These are phyloP conservation scores for Penicillium sp. DNA, from an alignment of 2,329 filamentous ascomycete genomes.

Conservation along the genomic window DNA sequence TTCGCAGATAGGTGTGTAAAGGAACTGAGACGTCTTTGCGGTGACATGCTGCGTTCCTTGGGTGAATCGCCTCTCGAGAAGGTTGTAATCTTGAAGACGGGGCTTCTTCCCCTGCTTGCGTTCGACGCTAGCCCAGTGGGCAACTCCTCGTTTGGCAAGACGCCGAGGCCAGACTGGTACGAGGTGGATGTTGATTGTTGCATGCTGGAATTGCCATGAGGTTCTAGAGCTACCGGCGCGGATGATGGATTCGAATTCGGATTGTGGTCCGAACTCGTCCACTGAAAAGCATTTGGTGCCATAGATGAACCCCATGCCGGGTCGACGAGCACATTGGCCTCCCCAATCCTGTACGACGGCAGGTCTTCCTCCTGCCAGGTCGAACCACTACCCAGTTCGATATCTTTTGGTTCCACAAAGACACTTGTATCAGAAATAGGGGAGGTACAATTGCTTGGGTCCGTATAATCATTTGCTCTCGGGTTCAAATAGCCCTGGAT, in stretches of 20 bases:
- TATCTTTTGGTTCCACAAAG: slow-evolving; percentile 18
- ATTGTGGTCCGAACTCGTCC: slow-evolving; percentile 34
- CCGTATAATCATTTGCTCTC: slow-evolving; percentile 10
- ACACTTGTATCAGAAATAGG: slow-evolving; percentile 5
- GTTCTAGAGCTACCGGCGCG: slow-evolving; percentile 13
- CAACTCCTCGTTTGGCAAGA: slow-evolving; percentile 7
- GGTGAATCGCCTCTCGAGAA: slow-evolving; percentile 47
- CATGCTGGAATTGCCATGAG: slow-evolving; percentile 14
- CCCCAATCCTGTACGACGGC: slow-evolving; percentile 12
- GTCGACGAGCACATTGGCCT: slow-evolving; percentile 6
- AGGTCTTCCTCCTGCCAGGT: slow-evolving; percentile 12
- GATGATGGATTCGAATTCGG: slow-evolving; percentile 32
- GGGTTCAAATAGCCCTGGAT: slow-evolving; percentile 11
- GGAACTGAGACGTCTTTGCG: slow-evolving; percentile 31
- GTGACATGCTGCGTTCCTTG: slow-evolving; percentile 21
- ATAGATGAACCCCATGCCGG: slow-evolving; percentile 18
- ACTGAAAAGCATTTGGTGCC: slow-evolving; percentile 26
- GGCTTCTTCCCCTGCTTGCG: slow-evolving; percentile 38
- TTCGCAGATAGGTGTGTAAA: slow-evolving; percentile 37
- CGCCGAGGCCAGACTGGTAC: slow-evolving; percentile 7
- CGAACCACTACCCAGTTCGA: slow-evolving; percentile 14
- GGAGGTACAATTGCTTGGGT: slow-evolving; percentile 10
- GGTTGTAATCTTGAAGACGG: slow-evolving; percentile 46
- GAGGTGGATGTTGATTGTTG: slow-evolving; percentile 22
- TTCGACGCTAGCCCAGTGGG: slow-evolving; percentile 11